These are phyloP conservation scores for Sarocladium brachiariae DNA, from an alignment of 2,329 filamentous ascomycete genomes.

Conservation along the genomic window DNA sequence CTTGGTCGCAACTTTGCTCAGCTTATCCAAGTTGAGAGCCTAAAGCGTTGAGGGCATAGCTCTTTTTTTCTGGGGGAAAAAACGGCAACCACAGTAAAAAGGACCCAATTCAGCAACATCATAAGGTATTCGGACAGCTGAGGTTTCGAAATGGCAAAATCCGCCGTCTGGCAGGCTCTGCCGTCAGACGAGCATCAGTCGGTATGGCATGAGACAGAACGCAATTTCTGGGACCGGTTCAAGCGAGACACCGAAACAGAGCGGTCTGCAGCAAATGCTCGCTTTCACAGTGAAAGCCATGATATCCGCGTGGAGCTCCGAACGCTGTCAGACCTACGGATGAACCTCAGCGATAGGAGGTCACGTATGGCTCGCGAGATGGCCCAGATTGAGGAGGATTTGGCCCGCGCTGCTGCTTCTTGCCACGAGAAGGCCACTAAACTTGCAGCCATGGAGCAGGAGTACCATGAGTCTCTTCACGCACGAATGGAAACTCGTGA, in stretches of 20 bases:
- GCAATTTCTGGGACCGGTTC: constrained; percentile 27
- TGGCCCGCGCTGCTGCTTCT: constrained; percentile 24
- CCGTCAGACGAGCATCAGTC: constrained; percentile 24
- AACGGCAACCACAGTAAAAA: background rate
- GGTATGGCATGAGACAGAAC: constrained; percentile 30
- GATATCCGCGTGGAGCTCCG: constrained; percentile 23
- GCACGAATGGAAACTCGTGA: constrained; percentile 21
- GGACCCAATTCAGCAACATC: background rate
- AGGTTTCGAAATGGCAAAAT: constrained; percentile 12
- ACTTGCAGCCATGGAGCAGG: constrained; percentile 25
- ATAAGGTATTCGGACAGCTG: background rate
- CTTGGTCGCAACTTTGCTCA: background rate
- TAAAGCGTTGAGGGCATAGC: too few species aligned
- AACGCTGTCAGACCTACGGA: constrained; percentile 21
- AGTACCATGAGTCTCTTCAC: constrained; percentile 23
- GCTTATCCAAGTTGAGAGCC: background rate
- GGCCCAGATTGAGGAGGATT: constrained; percentile 29
- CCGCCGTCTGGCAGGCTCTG: constrained; percentile 23
- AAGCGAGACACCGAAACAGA: constrained; percentile 11
- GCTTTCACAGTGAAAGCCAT: constrained; percentile 17
- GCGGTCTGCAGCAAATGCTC: constrained; percentile 18
- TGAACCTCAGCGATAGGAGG: constrained; percentile 21
- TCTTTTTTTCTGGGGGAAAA: too few species aligned
- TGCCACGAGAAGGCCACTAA: constrained; percentile 27
- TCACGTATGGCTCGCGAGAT: constrained; percentile 24